phyloP scores from a whole-genome alignment of 164 flowering plant species.

The Tetrastigma voinierianum region DNA sequence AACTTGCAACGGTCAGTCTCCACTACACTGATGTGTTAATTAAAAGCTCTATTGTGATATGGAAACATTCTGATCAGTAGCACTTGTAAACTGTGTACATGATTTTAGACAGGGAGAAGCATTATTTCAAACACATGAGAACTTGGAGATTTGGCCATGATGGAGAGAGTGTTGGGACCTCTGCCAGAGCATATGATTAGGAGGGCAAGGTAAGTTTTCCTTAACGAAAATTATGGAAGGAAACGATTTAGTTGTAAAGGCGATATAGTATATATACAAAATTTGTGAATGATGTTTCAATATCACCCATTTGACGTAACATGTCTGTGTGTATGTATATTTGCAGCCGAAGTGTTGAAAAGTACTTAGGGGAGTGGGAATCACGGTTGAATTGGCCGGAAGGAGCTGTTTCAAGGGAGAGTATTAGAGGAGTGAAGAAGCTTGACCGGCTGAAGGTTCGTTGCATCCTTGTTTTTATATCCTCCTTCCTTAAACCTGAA shows the following conservation, averaged over 20 bases:
- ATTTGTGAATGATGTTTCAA: background rate
- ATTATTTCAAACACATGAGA: conserved; percentile 86
- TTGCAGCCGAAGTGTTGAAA: conserved; percentile 59
- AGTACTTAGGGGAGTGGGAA: conserved; percentile 60
- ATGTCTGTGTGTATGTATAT: background rate
- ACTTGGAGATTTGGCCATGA: conserved; percentile 90
- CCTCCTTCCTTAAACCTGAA: background rate
- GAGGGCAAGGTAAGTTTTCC: conserved; percentile 50
- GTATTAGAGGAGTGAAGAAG: conserved; percentile 72
- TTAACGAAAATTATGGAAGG: background rate
- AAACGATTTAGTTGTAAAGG: background rate
- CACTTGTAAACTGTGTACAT: conserved; percentile 1
- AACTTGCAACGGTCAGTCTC: conserved; percentile 72
- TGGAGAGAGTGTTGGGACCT: conserved; percentile 90
- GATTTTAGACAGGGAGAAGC: conserved; percentile 66
- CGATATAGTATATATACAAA: too few species aligned
- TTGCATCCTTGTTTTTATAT: too few species aligned
- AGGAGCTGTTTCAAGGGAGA: conserved; percentile 84
- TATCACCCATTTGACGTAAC: background rate
- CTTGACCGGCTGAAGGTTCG: conserved; percentile 68
- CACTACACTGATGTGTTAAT: background rate
- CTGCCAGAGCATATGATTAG: conserved; percentile 70
- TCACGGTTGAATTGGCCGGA: conserved; percentile 82
- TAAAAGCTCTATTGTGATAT: background rate
- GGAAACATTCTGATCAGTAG: background rate